A percentile compares a stretch with the other conserved stretches of the same genome.
Conservation (phyloP, 768 basidiomycete species). For the Naganishia kalamii region DNA sequence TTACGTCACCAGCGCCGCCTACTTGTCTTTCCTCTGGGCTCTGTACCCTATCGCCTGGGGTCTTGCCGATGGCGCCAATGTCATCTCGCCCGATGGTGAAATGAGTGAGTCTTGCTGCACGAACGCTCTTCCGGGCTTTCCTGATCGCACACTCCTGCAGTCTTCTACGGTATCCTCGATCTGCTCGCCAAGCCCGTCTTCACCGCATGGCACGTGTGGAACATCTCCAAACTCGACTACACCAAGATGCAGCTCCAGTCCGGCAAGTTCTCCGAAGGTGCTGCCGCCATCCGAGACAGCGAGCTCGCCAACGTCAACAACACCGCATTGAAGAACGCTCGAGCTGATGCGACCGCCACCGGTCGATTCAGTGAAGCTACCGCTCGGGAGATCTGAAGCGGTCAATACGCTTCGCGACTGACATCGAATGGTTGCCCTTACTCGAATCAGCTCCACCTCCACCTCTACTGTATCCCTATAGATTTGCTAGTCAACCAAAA, state of each 20-base stretch:
- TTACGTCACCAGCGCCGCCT: slow-evolving; percentile 48
- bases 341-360: slow-evolving; percentile 21
- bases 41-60: slow-evolving; percentile 60
- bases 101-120: slow-evolving; percentile 48
- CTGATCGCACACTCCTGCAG: background rate
- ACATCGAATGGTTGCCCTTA: background rate
- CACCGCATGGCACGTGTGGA: slow-evolving; percentile 40
- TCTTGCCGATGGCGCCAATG: slow-evolving; percentile 54
- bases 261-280: slow-evolving; percentile 42
- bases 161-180: slow-evolving; percentile 53
- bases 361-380: slow-evolving; percentile 23
- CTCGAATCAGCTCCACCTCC: no score
- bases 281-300: slow-evolving; percentile 23
- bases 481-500: background rate
- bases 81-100: slow-evolving; percentile 53
- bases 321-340: slow-evolving; percentile 17
- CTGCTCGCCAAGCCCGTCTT: slow-evolving; percentile 47
- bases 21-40: slow-evolving; percentile 56
- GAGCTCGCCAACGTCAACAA: slow-evolving; percentile 30
- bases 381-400: slow-evolving; percentile 54
- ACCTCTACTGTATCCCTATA: background rate
- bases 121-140: background rate
- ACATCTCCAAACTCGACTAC: slow-evolving; percentile 44
- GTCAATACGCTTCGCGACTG: background rate
- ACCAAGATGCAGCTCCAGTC: slow-evolving; percentile 41